A percentile compares a stretch with the other conserved stretches of the same genome.
These are phyloP conservation scores for Nannizziopsis arthrosporioides DNA, from an alignment of 2,329 filamentous ascomycete species.

Conservation along the genomic window DNA sequence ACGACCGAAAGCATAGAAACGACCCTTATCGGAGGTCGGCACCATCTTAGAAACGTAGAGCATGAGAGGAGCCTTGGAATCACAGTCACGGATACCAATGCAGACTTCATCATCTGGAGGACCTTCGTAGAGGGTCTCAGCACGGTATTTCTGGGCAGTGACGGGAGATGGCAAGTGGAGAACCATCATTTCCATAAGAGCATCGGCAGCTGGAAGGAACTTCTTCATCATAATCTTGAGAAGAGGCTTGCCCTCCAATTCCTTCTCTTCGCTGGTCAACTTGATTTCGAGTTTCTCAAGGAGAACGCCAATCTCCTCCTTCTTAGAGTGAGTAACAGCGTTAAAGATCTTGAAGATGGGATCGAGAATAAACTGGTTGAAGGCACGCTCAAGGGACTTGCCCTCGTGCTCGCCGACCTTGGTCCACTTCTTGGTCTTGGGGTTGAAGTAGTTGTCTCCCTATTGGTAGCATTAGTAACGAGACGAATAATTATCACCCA, in stretches of 20 bases:
- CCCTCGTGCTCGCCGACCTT: constrained; percentile 73
- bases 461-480: constrained; percentile 19
- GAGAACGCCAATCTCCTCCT: constrained; percentile 72
- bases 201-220: constrained; percentile 96
- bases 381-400: constrained; percentile 88
- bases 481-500: neutral
- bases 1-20: constrained; percentile 99
- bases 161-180: constrained; percentile 94
- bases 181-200: constrained; percentile 99
- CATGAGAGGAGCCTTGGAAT: constrained; percentile 97
- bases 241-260: constrained; percentile 92
- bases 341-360: constrained; percentile 99
- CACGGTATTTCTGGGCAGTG: constrained; percentile 94
- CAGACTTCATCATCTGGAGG: constrained; percentile 81
- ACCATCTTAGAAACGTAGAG: constrained; percentile 99
- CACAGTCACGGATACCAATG: constrained; percentile 96
- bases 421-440: constrained; percentile 99
- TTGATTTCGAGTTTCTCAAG: constrained; percentile 92
- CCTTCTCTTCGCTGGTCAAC: constrained; percentile 73
- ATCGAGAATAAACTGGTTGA: constrained; percentile 99
- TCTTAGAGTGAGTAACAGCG: constrained; percentile 97
- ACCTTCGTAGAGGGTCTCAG: constrained; percentile 97
- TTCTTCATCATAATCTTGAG: constrained; percentile 98
- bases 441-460: constrained; percentile 99
- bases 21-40: constrained; percentile 97